Evolutionary conservation across 306 rosid species (phyloP), one percentile per base, ranked within the genome.

Genomic region (Arachis hypogaea): DNA sequence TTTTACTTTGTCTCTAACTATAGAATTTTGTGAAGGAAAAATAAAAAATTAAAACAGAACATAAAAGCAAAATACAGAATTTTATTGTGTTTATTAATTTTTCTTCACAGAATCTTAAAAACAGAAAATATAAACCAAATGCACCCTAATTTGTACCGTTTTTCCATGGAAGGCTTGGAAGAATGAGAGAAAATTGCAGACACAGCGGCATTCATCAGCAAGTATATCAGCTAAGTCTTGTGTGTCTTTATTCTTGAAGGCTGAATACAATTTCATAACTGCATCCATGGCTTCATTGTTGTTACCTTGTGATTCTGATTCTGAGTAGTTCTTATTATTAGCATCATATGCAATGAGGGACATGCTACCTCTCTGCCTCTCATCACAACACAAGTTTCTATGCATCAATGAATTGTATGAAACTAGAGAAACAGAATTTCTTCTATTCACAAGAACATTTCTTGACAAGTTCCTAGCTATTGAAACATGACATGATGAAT

Each of bases 161-260:
- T 81, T 86, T 49, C 91, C 86, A 63, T 63, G 85, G 56, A 86
- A 81, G 71, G 82, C 18, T 54, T 72, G 79, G 69, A 87, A 78
- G 72, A 72, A 76, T 6, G 89, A 74, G 66, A 77, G 55, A 51
- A 87, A 86, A 74, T 88, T 81, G 85, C 73, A 52, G 7, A 69
- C 78, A 66, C 76, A 66, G 9, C 57, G 77, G 68, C 82, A 73
- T 79, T 88, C 92, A 63, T 89, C 86, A 6, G 78, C 82, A 28
- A 80, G 77, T 1, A 80, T 71, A 1, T 85, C 86, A 6, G 96
- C 75, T 41, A 90, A 79, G 50, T 82, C 76, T 2, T 44, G 54
- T 4, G 54, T 60, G 54, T 73, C 74, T 72, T 86, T 83, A 78
- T 80, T 84, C 72, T 83, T 83, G 72, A 86, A 76, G 36, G 86